Evolutionary conservation across 345 rosid genomes (phyloP).

Genomic region (Noccaea bulbosa): DNA sequence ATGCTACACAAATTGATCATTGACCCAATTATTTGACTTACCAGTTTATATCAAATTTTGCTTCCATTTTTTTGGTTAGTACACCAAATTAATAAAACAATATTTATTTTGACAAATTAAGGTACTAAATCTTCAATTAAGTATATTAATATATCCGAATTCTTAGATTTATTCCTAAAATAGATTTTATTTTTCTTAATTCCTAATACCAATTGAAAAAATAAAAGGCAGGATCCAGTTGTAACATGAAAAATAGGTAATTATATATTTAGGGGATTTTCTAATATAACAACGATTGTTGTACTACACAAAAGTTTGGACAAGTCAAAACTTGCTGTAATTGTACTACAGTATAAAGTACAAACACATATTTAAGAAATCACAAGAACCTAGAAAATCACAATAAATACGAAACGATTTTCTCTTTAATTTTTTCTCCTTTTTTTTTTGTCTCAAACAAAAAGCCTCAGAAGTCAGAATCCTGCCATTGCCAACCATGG

Average conservation of each 20-base stretch:
- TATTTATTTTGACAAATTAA: neutral
- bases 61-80: too few species aligned
- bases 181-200: neutral
- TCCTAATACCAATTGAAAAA: neutral
- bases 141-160: neutral
- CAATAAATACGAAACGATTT: conserved; percentile 18
- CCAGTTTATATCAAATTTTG: too few species aligned
- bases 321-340: conserved; percentile 21
- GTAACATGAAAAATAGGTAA: conserved; percentile 1
- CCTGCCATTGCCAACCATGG: conserved; percentile 28
- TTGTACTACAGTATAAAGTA: conserved; percentile 17
- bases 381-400: conserved; percentile 10
- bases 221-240: neutral
- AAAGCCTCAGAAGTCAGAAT: conserved; percentile 1
- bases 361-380: conserved; percentile 3
- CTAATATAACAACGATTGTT: neutral
- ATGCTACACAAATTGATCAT: too few species aligned
- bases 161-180: neutral
- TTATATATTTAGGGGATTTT: neutral
- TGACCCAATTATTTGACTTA: too few species aligned
- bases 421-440: neutral
- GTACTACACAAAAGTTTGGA: conserved; percentile 34
- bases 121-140: neutral
- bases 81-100: too few species aligned
- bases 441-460: neutral